Base-by-base conservation (phyloP, 108 stramenopile genomes). In the Skeletonema marinoi region DNA sequence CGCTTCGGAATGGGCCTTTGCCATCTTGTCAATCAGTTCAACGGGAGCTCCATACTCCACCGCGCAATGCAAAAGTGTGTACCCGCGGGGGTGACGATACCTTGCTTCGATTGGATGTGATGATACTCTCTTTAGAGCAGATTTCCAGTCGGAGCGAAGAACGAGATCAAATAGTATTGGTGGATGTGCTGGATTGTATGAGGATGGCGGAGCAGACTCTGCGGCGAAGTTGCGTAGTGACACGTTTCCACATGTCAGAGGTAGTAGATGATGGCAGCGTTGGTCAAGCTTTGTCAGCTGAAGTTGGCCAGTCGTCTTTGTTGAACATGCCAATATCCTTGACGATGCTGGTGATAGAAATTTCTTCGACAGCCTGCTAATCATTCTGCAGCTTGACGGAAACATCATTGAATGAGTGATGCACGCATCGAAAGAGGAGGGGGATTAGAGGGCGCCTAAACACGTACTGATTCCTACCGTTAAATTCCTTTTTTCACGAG, bases 91-190 rank as follows among this genome's bases (percentile, higher is more conserved):
- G 32, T 77, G 75, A 6, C 56, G 50, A 63, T 77, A 77, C 10
- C 58, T 32, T 11, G 61, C 75, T 36, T 77, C 75, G 42, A 71
- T 19, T 3, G 75, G 75, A 48, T 71, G 70, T 1, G 35, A 35
- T 33, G n/a, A 60, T 0, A 77, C 60, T 77, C 75, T 59, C 36
- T 50, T 46, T 19, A 46, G 13, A 2, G 70, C 75, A 16, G 54
- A 33, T 59, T 67, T 30, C 70, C 68, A 77, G 31, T 71, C 70
- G 10, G 56, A 31, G 17, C 58, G 58, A 4, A 77, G 59, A 6
- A 77, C 42, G 16, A 77, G 21, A 36, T 77, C 75, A 70, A 77
- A 77, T 6, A 78, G 65, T 51, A 62, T 65, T 66, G 78, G 72
- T 50, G 78, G 72, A 41, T 59, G 32, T 13, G 56, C 31, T n/a